Evolutionary conservation across 768 basidiomycete species (phyloP), one percentile per base, ranked within the genome.

Genomic region (Tylopilus subfusipes): DNA sequence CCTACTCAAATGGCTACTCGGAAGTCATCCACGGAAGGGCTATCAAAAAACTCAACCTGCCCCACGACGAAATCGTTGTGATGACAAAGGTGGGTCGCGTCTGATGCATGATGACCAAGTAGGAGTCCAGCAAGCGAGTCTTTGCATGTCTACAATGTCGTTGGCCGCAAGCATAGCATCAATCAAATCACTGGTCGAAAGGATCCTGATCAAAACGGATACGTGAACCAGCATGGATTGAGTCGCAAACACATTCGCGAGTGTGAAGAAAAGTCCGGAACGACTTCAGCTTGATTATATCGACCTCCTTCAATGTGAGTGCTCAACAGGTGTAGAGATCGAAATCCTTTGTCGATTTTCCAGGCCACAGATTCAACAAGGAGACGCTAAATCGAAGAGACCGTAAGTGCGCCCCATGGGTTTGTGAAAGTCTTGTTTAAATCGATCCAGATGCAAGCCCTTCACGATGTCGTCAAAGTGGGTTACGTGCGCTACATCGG

Each of bases 21-120:
- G 90, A 91, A 64, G 62, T 79, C 42, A 76, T 89, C 48, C 73
- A 89, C 19, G 88, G 88, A 12, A 84, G 86, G 59, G 86, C 82
- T 3, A 83, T 92, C 72, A 86, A 85, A 62, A 63, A 82, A 56
- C 76, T 81, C 57, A 66, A 82, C 21, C 74, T 88, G 13, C 86
- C 87, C n/a, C 80, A 89, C 2, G 84, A 86, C 14, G 81, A 85
- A 58, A 82, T 90, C 42, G 88, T 92, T 18, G 79, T 92, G 16
- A 78, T 91, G 75, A 89, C 90, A 52, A 91, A 92, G 73, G 82
- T 82, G 38, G 21, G 52, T 39, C 27, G 4, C 40, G 12, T 43
- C 9, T 29, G 12, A 25, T 22, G 12, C 42, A 7, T 29, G 12
- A 25, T 22, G 22, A 16, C 45, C 25, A 40, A 38, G 42, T 34